Base-by-base conservation (phyloP, 352 stramenopile species). In the Phytophthora hibernalis region DNA sequence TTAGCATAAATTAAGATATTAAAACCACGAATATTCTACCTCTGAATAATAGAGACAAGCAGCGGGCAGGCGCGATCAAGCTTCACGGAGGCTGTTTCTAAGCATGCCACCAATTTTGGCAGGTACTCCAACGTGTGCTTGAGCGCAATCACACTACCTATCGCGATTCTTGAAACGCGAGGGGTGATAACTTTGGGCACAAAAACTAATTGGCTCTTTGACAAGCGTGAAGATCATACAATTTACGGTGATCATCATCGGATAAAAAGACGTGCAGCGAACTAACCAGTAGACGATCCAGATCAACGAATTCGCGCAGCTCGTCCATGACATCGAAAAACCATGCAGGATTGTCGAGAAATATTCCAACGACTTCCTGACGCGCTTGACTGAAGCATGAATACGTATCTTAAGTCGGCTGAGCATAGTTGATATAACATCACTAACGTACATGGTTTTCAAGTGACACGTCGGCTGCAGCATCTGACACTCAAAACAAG, bases 261-360 rank as follows among this genome's bases (percentile, higher is more conserved):
- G 2, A 35, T 61, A 49, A 49, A 10, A 21, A 44, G 1, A 13
- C 15, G 37, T 31, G 13, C 10, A 43, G 9, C 31, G 24, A 48
- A 49, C 62, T 16, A 49, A 94, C 89, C 75, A 96, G 55, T 24
- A 96, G 54, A 44, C 83, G 71, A 54, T 96, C 89, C 16, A 95
- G 65, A 53, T 94, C 84, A 13, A 79, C 63, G 54, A 93, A 94
- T 24, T 89, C 87, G 9, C 68, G 66, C 5, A 96, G 68, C 24
- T 89, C 76, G 48, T 95, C 89, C 52, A 86, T 71, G 30, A 93
- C 62, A 59, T 96, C 86, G 26, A 96, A 95, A 70, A 92, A 93
- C 74, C 83, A 91, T 3, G 85, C 77, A 5, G 88, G 86, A 43
- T 96, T 93, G 48, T 91, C 77, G 1, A 96, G 69, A 28, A 95